Conservation (phyloP, 2,329 filamentous ascomycete genomes). For the Sclerotinia borealis region DNA sequence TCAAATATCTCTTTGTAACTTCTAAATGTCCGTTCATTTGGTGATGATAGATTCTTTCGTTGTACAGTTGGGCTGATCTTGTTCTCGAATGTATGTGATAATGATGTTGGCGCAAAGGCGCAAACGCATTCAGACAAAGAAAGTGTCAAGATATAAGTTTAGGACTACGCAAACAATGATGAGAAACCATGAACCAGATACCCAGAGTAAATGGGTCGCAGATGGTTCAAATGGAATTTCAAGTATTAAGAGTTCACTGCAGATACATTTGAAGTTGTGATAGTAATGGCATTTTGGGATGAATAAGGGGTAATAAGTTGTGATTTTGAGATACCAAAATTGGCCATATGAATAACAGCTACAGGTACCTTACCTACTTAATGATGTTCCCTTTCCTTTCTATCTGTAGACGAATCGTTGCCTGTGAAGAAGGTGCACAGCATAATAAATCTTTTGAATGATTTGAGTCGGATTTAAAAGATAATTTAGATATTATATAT, state of each 20-base stretch:
- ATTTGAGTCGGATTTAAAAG: too few relatives aligned
- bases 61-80: conserved; percentile 9
- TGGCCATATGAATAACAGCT: too few relatives aligned
- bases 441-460: too few relatives aligned
- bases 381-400: too few relatives aligned
- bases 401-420: too few relatives aligned
- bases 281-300: background rate
- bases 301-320: background rate
- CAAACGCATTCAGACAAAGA: conserved; percentile 25
- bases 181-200: background rate
- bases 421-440: too few relatives aligned
- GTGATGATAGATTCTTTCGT: conserved; percentile 8
- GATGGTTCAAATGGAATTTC: background rate
- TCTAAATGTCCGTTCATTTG: conserved; percentile 24
- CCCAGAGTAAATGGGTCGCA: background rate
- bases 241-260: background rate
- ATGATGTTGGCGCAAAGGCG: conserved; percentile 27
- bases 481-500: too few relatives aligned
- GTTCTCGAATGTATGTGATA: conserved; percentile 10
- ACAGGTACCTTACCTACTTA: too few relatives aligned
- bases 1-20: conserved; percentile 14
- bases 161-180: conserved; percentile 13
- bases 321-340: background rate
- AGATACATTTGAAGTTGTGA: background rate
- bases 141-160: conserved; percentile 4